phyloP scores from a whole-genome alignment of 306 rosid genomes.

The Vachellia pachyceras region DNA sequence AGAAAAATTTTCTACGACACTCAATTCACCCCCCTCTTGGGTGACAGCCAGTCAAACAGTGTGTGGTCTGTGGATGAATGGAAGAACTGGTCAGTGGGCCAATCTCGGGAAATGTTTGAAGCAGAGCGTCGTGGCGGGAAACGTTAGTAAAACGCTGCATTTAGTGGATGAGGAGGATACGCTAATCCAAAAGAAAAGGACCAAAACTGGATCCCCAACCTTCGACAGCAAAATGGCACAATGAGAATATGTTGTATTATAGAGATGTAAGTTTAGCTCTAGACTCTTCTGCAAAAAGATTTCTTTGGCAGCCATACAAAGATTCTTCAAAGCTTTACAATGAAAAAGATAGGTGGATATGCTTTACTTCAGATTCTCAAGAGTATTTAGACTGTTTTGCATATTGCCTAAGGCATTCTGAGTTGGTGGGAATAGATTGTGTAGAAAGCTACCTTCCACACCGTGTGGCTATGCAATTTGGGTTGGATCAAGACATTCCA shows the following conservation, averaged over 20 bases:
- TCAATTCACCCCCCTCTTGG: too few species aligned
- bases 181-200: too few species aligned
- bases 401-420: slow-evolving; percentile 44
- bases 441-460: slow-evolving; percentile 54
- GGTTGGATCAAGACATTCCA: slow-evolving; percentile 68
- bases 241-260: neutral
- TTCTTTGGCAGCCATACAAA: slow-evolving; percentile 60
- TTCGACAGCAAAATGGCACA: slow-evolving; percentile 47
- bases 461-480: slow-evolving; percentile 70
- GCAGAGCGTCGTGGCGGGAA: too few species aligned
- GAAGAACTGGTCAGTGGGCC: too few species aligned
- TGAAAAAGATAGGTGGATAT: slow-evolving; percentile 23
- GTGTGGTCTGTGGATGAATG: too few species aligned
- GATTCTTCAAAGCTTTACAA: slow-evolving; percentile 37
- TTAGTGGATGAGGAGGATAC: too few species aligned
- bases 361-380: slow-evolving; percentile 20
- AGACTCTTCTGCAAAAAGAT: slow-evolving; percentile 33
- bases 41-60: too few species aligned
- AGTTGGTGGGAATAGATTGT: slow-evolving; percentile 48
- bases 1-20: too few species aligned
- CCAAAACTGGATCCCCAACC: too few species aligned
- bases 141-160: too few species aligned
- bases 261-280: slow-evolving; percentile 21
- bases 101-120: too few species aligned
- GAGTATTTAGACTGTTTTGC: slow-evolving; percentile 39